Percentiles rank a stretch among this genome's conserved stretches.
phyloP scores from a whole-genome alignment of 371 early-diverging fungal genomes.

The Mortierella sp. region DNA sequence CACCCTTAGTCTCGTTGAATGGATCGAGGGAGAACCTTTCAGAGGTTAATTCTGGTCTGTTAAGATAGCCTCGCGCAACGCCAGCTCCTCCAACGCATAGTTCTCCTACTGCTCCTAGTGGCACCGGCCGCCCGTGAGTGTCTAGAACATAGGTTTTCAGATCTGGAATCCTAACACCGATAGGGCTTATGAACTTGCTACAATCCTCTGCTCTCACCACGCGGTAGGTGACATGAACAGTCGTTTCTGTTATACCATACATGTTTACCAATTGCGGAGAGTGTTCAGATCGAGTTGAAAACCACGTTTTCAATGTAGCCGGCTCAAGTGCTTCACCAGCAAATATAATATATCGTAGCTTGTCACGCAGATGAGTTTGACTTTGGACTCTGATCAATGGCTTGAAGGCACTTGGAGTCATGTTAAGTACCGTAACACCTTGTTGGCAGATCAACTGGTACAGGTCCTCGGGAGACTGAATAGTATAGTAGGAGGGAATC shows the following conservation, averaged over 20 bases:
- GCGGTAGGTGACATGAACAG: background rate
- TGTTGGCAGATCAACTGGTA: background rate
- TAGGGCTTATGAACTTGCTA: background rate
- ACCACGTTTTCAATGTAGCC: background rate
- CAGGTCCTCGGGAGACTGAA: background rate
- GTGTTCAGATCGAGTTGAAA: background rate
- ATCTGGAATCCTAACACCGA: conserved; percentile 16
- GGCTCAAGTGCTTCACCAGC: conserved; percentile 4
- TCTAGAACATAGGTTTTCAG: conserved; percentile 12
- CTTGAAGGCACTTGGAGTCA: conserved; percentile 5
- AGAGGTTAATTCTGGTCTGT: conserved; percentile 14
- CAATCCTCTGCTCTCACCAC: background rate
- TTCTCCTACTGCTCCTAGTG: conserved; percentile 44
- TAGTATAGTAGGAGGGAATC: conserved; percentile 1
- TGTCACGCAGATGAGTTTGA: background rate
- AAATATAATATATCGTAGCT: background rate
- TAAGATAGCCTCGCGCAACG: background rate
- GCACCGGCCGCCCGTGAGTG: conserved; percentile 2
- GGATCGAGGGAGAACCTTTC: conserved; percentile 23
- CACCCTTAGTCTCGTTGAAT: background rate
- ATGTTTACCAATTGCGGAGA: background rate
- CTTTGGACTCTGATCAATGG: background rate
- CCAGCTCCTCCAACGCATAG: conserved; percentile 17
- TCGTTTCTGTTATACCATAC: conserved; percentile 26
- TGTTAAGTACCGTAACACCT: background rate